A percentile compares a stretch with the other conserved stretches of the same genome.
Conservation (phyloP, 208 protist species). For the Acanthamoeba culbertsoni region DNA sequence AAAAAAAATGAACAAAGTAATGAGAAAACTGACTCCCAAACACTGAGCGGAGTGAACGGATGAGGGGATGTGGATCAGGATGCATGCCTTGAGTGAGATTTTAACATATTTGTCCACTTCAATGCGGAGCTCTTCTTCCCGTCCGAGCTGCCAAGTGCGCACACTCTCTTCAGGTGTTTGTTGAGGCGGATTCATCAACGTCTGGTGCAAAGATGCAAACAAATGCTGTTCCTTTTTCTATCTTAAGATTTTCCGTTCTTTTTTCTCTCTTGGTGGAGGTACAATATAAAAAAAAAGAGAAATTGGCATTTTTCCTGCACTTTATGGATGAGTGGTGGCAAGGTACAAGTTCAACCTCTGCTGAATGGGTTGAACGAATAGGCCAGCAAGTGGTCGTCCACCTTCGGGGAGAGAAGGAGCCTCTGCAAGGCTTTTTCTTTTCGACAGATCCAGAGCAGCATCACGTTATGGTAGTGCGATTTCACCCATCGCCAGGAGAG, state of each 20-base stretch:
- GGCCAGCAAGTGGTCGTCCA: not conserved
- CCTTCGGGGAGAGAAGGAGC: not conserved
- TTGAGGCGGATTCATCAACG: not conserved
- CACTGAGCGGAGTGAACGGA: not conserved
- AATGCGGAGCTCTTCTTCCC: conserved; percentile 13
- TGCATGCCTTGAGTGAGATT: conserved; percentile 43
- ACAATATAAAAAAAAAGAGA: too few relatives aligned
- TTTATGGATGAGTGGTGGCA: too few relatives aligned
- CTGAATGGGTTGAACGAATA: not conserved
- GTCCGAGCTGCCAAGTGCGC: not conserved
- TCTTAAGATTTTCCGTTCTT: too few relatives aligned
- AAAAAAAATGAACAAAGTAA: not conserved
- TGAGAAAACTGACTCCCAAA: not conserved
- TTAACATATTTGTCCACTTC: conserved; percentile 30
- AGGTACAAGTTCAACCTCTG: too few relatives aligned
- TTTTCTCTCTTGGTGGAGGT: too few relatives aligned
- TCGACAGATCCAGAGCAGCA: not conserved
- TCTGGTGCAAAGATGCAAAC: too few relatives aligned
- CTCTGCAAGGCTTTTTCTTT: not conserved
- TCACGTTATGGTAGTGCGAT: not conserved
- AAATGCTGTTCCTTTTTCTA: too few relatives aligned
- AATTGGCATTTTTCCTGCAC: too few relatives aligned
- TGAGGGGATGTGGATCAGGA: not conserved
- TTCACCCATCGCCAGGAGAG: not conserved
- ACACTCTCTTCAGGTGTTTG: not conserved